Conservation (phyloP, 495 filamentous ascomycete genomes). For the Aspergillus kassunensis region DNA sequence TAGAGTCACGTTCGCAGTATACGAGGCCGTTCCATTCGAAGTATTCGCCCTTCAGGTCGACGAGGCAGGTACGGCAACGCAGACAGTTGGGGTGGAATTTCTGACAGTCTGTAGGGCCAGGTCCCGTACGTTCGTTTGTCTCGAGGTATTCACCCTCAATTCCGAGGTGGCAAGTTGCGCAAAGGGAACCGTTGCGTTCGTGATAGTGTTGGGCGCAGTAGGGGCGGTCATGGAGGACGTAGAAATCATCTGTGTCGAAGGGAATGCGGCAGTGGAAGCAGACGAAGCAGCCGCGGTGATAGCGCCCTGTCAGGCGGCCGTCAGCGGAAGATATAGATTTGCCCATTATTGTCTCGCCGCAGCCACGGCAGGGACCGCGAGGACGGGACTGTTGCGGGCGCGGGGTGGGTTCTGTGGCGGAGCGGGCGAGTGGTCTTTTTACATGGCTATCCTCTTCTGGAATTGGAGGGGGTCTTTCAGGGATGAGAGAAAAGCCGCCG, state of each 20-base stretch:
- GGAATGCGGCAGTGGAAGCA: slow-evolving; percentile 79
- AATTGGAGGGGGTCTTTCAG: slow-evolving; percentile 22
- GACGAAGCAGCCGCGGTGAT: slow-evolving; percentile 91
- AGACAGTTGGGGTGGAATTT: slow-evolving; percentile 90
- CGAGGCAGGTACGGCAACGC: slow-evolving; percentile 58
- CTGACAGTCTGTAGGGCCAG: slow-evolving; percentile 48
- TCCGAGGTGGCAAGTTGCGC: slow-evolving; percentile 70
- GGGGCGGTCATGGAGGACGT: slow-evolving; percentile 80
- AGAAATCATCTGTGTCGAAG: slow-evolving; percentile 87
- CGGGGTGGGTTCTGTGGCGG: slow-evolving; percentile 15
- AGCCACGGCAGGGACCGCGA: slow-evolving; percentile 82
- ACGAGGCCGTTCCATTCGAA: slow-evolving; percentile 62
- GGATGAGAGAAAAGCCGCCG: slow-evolving; percentile 37
- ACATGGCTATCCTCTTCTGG: slow-evolving; percentile 13
- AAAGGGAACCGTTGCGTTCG: slow-evolving; percentile 80
- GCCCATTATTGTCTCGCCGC: slow-evolving; percentile 71
- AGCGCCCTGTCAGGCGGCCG: slow-evolving; percentile 86
- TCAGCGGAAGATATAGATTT: slow-evolving; percentile 94
- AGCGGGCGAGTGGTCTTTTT: slow-evolving; percentile 23
- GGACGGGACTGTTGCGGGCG: slow-evolving; percentile 30
- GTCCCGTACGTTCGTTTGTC: slow-evolving; percentile 47
- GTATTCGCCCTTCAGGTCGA: slow-evolving; percentile 62
- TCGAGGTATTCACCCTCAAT: slow-evolving; percentile 97
- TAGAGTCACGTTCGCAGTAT: slow-evolving; percentile 86
- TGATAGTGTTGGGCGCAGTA: slow-evolving; percentile 95